Conservation (phyloP, 176 grass and related monocot species). For the Saccharum officinarum region DNA sequence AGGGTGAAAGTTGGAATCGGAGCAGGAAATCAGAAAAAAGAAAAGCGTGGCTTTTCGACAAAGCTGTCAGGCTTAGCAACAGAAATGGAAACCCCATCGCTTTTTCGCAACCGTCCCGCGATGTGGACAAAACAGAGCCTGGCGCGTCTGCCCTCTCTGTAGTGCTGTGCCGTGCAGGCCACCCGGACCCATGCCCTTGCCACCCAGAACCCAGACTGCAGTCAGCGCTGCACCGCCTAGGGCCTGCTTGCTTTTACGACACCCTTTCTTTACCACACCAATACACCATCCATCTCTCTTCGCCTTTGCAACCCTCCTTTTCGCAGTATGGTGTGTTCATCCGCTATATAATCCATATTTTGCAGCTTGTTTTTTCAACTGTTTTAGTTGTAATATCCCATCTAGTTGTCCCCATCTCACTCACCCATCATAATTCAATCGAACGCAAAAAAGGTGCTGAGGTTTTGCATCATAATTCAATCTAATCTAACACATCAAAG, state of each 20-base stretch:
- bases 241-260: not conserved
- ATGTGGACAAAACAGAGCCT: slow-evolving; percentile 6
- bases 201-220: not conserved
- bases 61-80: not conserved
- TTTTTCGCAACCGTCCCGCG: not conserved
- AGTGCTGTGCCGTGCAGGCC: not conserved
- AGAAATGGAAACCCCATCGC: slow-evolving; percentile 5
- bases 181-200: not conserved
- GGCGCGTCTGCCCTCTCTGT: not conserved
- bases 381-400: too few species aligned
- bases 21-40: not conserved
- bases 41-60: not conserved
- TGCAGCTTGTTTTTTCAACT: too few species aligned
- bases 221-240: not conserved
- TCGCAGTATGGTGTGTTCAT: too few species aligned
- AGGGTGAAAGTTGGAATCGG: not conserved
- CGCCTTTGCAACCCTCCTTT: too few species aligned
- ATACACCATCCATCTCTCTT: not conserved
- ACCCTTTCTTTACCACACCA: not conserved
- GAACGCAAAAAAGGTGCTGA: not conserved
- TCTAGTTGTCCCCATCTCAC: too few species aligned
- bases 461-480: not conserved
- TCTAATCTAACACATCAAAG: not conserved
- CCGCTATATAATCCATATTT: too few species aligned
- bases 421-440: too few species aligned